Evolutionary conservation across 2,329 filamentous ascomycete genomes (phyloP), one percentile per base, ranked within the genome.

Genomic region (Zymoseptoria tritici): DNA sequence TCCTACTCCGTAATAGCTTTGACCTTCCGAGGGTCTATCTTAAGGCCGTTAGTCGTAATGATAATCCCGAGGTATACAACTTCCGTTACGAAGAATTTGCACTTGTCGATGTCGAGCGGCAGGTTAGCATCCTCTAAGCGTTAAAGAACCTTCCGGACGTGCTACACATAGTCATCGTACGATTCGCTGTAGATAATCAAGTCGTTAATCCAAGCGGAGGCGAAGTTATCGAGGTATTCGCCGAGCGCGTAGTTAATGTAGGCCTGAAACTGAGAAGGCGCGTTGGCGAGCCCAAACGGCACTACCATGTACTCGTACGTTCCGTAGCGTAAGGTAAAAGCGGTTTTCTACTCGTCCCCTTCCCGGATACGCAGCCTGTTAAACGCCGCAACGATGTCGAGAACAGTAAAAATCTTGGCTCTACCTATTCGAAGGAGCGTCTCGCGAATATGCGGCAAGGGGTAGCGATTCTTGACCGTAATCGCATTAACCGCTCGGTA

Each of bases 121-220:
- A 72, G 60, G 2, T 57, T 65, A 9, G 54, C 54, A 54, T 66
- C 36, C 6, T 54, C 16, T 19, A 72, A 62, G 13, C 66, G 61
- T 13, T 68, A 36, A n/a, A 70, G 54, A 13, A 75, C 64, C 54
- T 63, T 20, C 50, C 62, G 26, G n/a, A 73, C 60, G 54, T 72
- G 52, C 49, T 67, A 31, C 1, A 57, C 49, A 64, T 74, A 57
- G 61, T 73, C 49, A 52, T 70, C 59, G 9, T 58, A 11, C 5
- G 19, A 63, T 54, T 71, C 60, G 20, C 54, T 66, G 62, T 67
- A 75, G 13, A 74, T 66, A n/a, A 69, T 55, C n/a, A 70, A 66
- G 53, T 72, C 54, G 56, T 72, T 57, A 9, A 73, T 9, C 54
- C 70, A 72, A 13, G 58, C 58, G 3, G 64, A 46, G 11, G 62